phyloP scores from a whole-genome alignment of 768 basidiomycete species.

The Mycena sanguinolenta region DNA sequence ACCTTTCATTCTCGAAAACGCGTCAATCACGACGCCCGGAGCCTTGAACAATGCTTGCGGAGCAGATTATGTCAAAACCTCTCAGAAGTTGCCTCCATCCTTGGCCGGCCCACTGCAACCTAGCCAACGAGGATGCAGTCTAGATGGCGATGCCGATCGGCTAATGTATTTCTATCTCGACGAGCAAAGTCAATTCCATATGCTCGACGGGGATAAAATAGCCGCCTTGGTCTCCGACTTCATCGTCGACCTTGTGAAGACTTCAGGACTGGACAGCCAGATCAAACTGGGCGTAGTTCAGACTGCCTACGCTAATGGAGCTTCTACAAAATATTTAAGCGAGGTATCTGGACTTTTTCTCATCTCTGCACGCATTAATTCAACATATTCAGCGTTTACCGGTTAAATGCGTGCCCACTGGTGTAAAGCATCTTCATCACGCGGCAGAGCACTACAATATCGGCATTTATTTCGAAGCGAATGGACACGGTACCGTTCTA shows the following conservation, averaged over 20 bases:
- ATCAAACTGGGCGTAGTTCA: slow-evolving; percentile 96
- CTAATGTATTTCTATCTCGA: slow-evolving; percentile 96
- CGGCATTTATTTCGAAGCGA: slow-evolving; percentile 99
- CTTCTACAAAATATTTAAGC: slow-evolving; percentile 91
- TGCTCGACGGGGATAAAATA: slow-evolving; percentile 99
- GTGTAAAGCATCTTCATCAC: slow-evolving; percentile 98
- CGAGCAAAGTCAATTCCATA: slow-evolving; percentile 80
- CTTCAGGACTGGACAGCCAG: slow-evolving; percentile 81
- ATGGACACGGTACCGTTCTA: slow-evolving; percentile 97
- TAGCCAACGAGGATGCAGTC: slow-evolving; percentile 89
- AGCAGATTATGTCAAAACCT: slow-evolving; percentile 97
- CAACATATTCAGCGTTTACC: slow-evolving; percentile 80
- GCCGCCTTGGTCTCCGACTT: slow-evolving; percentile 93
- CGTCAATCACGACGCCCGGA: slow-evolving; percentile 71
- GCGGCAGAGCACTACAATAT: slow-evolving; percentile 94
- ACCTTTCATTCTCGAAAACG: slow-evolving; percentile 78
- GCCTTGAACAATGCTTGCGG: slow-evolving; percentile 91
- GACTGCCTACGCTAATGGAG: slow-evolving; percentile 98
- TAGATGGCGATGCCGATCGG: slow-evolving; percentile 98
- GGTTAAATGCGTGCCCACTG: slow-evolving; percentile 94
- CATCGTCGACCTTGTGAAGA: slow-evolving; percentile 90
- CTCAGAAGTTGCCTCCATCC: slow-evolving; percentile 87
- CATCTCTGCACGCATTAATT: slow-evolving; percentile 3
- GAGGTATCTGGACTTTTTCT: slow-evolving; percentile 63
- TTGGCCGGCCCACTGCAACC: slow-evolving; percentile 71